Evolutionary conservation across 805 yeast species (phyloP).

Genomic region (Monosporozyma siamensis): DNA sequence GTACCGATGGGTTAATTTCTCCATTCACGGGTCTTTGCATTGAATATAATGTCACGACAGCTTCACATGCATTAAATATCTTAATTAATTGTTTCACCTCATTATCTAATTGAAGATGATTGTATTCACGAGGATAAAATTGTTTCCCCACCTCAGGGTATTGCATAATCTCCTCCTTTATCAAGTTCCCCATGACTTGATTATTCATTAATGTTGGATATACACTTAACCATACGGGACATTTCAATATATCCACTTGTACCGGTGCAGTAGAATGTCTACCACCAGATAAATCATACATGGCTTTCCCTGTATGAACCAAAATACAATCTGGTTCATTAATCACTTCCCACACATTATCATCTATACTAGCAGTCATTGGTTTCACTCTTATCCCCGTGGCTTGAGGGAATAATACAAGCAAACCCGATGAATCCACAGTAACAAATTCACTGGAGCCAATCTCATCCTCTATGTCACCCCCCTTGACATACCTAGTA

Average conservation of each 20-base stretch:
- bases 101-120: constrained; percentile 10
- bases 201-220: constrained; percentile 10
- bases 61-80: constrained; percentile 18
- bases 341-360: constrained; percentile 21
- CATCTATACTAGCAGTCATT: constrained; percentile 16
- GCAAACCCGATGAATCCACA: constrained; percentile 17
- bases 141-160: constrained; percentile 19
- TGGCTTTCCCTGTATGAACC: constrained; percentile 21
- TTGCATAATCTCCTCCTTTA: constrained; percentile 18
- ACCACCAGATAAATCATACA: constrained; percentile 17
- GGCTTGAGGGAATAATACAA: constrained; percentile 23
- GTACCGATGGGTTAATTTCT: constrained; percentile 14
- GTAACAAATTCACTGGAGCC: constrained; percentile 10
- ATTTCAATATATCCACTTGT: constrained; percentile 8
- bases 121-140: constrained; percentile 16
- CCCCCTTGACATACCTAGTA: constrained; percentile 13
- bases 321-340: constrained; percentile 22
- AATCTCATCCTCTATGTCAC: not conserved
- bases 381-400: constrained; percentile 21
- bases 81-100: constrained; percentile 14
- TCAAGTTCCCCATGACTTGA: constrained; percentile 10
- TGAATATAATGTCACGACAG: constrained; percentile 23
- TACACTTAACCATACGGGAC: constrained; percentile 14
- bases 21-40: constrained; percentile 14
- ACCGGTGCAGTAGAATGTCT: constrained; percentile 19